Evolutionary conservation across 73 alveolate species (phyloP), one percentile per base, ranked within the genome.

Genomic region (Paramecium primaurelia): DNA sequence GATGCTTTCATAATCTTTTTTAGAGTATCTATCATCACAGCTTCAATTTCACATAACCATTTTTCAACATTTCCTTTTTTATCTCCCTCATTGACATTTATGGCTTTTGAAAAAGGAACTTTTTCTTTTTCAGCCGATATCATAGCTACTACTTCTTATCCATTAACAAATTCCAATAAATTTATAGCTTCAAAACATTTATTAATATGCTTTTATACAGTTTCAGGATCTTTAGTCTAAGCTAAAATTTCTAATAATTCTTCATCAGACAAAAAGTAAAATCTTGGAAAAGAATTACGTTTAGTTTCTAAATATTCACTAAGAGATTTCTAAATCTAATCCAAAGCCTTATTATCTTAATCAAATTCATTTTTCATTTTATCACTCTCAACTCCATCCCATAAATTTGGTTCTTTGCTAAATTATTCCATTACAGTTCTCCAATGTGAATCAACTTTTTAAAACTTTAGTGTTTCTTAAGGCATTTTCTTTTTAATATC

Each of bases 251-350:
- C 96, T 28, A 98, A 96, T 85, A 98, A 93, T 92, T 98, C 99
- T 93, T 98, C 99, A 93, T 98, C 99, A 10, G 99, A 97, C 45
- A 98, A 95, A 95, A 98, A 98, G 93, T 92, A 98, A 97, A 98
- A 97, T 59, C 99, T 84, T 32, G 99, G 99, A 95, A 98, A 98
- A 37, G 95, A 97, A 60, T 93, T 94, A 91, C 99, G 92, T 95
- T 99, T 99, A 77, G 99, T 98, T 88, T 98, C 99, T 49, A 99
- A 97, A 96, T 98, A 98, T 95, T 98, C 99, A 92, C 98, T 98
- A 89, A 99, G 93, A 45, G 97, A 88, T 96, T 98, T 99, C 88
- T 98, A 97, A 59, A 99, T 98, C 80, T 94, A 97, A 92, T 99
- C 99, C 26, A 99, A 96, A 95, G 98, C 97, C 86, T 94, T 95